These are phyloP conservation scores for Peniophora sp. DNA, from an alignment of 1,284 basidiomycete species.

Conservation along the genomic window DNA sequence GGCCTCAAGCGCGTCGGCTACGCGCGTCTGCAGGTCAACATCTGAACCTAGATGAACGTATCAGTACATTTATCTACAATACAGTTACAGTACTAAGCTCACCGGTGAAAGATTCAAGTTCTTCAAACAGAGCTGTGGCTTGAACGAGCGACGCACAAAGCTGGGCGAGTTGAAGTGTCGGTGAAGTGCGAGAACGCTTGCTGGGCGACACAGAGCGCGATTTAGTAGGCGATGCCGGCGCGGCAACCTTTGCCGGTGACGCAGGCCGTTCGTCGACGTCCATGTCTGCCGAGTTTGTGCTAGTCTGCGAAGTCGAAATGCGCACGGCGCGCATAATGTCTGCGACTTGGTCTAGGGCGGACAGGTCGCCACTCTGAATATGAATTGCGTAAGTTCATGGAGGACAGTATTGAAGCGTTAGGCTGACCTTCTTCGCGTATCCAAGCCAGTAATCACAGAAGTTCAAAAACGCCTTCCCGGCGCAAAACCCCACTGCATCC, in stretches of 20 bases:
- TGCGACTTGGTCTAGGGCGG: constrained; percentile 36
- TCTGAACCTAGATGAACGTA: constrained; percentile 3
- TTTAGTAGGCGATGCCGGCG: background rate
- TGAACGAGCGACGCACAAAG: constrained; percentile 11
- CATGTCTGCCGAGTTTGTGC: background rate
- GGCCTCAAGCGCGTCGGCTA: constrained; percentile 10
- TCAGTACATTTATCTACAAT: too few species aligned
- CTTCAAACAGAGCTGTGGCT: constrained; percentile 6
- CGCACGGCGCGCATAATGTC: constrained; percentile 2
- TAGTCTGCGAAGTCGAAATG: background rate
- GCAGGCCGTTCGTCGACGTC: background rate
- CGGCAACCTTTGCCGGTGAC: background rate
- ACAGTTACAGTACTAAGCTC: background rate
- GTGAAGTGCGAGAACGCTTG: background rate
- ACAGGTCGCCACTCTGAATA: constrained; percentile 41
- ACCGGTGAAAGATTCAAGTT: constrained; percentile 6
- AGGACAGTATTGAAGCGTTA: background rate
- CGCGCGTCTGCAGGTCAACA: constrained; percentile 1
- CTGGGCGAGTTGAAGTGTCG: constrained; percentile 2
- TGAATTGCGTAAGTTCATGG: background rate
- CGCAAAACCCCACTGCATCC: constrained; percentile 30
- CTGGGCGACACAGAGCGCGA: background rate
- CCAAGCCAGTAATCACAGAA: constrained; percentile 52
- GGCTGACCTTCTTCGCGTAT: constrained; percentile 22
- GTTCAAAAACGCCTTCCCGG: constrained; percentile 41